Evolutionary conservation across 495 filamentous ascomycete genomes (phyloP).

Genomic region (Xylaria sp.): DNA sequence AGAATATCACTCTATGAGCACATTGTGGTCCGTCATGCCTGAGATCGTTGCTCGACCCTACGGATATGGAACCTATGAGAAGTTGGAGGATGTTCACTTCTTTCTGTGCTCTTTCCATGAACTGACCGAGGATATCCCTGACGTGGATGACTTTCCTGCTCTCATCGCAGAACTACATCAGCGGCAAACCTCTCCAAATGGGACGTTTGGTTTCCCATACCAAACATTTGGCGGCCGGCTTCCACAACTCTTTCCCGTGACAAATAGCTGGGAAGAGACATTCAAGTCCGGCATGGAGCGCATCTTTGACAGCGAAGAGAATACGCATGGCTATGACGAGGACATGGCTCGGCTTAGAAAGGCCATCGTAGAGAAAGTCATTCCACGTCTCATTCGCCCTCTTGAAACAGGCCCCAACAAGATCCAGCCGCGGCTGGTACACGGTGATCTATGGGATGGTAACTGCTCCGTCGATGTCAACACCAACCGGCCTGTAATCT

Average conservation of each 20-base stretch:
- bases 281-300: neutral
- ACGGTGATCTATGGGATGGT: constrained; percentile 4
- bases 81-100: constrained; percentile 5
- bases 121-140: neutral
- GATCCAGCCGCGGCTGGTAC: neutral
- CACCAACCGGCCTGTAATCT: neutral
- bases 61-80: neutral
- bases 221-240: neutral
- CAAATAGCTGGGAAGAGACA: constrained; percentile 5
- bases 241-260: neutral
- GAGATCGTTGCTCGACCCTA: neutral
- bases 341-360: constrained; percentile 2
- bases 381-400: constrained; percentile 4
- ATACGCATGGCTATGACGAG: neutral
- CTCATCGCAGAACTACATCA: neutral
- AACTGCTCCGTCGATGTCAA: constrained; percentile 10
- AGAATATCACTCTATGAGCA: neutral
- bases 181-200: constrained; percentile 1
- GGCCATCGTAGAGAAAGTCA: constrained; percentile 1
- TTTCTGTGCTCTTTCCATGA: constrained; percentile 8
- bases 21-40: constrained; percentile 6
- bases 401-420: neutral
- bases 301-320: constrained; percentile 4
- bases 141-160: neutral
- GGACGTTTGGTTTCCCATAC: constrained; percentile 5